These are phyloP conservation scores for Candida orba DNA, from an alignment of 805 yeast genomes.

Conservation along the genomic window DNA sequence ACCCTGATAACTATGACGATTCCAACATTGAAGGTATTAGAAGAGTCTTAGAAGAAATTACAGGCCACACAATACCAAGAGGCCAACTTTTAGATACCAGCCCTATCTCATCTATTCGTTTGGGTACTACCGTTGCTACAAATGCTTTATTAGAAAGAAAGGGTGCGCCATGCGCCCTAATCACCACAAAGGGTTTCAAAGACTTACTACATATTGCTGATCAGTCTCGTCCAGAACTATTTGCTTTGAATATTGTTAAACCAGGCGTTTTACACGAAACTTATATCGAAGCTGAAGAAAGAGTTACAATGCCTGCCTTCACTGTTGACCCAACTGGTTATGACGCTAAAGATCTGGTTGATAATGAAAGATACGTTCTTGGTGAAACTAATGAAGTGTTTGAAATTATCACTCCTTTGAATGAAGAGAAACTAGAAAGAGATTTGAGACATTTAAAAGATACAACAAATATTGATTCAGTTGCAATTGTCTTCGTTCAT, in stretches of 20 bases:
- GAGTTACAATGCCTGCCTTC: constrained; percentile 57
- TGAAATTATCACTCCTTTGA: constrained; percentile 30
- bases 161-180: constrained; percentile 40
- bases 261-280: constrained; percentile 37
- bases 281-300: constrained; percentile 42
- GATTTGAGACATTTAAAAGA: constrained; percentile 17
- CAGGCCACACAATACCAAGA: constrained; percentile 27
- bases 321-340: constrained; percentile 51
- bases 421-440: constrained; percentile 18
- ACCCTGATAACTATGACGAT: constrained; percentile 40
- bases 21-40: constrained; percentile 48
- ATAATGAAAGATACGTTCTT: constrained; percentile 30
- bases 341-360: constrained; percentile 24
- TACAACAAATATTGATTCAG: constrained; percentile 24
- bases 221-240: constrained; percentile 45
- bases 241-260: constrained; percentile 41
- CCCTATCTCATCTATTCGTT: constrained; percentile 33
- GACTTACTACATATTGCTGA: constrained; percentile 46
- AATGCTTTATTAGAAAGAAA: constrained; percentile 46
- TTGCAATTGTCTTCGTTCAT: constrained; percentile 30
- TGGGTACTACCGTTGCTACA: constrained; percentile 49
- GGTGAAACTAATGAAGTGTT: constrained; percentile 35
- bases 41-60: constrained; percentile 34
- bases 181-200: constrained; percentile 45
- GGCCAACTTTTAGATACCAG: constrained; percentile 28